Evolutionary conservation across 345 rosid species (phyloP), one percentile per base, ranked within the genome.

Genomic region (Camelina neglecta): DNA sequence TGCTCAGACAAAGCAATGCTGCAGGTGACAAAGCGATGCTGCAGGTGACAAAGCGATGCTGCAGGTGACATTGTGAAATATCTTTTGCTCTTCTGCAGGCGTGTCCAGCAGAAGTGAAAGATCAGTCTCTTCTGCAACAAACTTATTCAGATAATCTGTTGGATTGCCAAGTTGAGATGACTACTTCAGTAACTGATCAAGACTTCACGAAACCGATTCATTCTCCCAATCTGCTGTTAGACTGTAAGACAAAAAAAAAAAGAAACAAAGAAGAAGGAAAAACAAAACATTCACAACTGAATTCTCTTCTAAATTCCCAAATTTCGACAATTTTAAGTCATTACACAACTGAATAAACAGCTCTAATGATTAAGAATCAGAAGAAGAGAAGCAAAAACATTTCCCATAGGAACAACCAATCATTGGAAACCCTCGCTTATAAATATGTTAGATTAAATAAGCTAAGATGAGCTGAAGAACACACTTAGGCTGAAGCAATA

Each of bases 51-150:
- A 81, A 75, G 85, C 81, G 44, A 86, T 73, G 72, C 79, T 76
- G 64, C 82, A 44, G 45, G 88, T 87, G 64, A 89, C 83, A 68
- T 82, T 75, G 62, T 75, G 86, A 82, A 86, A 91, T 71, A 51
- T 21, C 39, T 63, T 71, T 71, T 85, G 94, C 84, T 89, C 97
- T 77, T 85, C 91, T 1, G 26, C 11, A 53, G 94, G 88, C 6
- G 84, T 89, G 70, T 86, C 90, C 81, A 91, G 81, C 64, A 91
- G 81, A 71, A 80, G 63, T 0, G 92, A 88, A 68, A 85, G 71
- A 68, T 90, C 86, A 2, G 81, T 76, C 63, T 67, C 96, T 35
- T 85, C 88, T 45, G 80, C 73, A 67, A 48, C 61, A 66, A 77
- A 48, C 41, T 76, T 67, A 3, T 41, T 59, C 68, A 72, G 48